Conservation (phyloP, 202 grass and related monocot species). For the Saccharum hybrid region DNA sequence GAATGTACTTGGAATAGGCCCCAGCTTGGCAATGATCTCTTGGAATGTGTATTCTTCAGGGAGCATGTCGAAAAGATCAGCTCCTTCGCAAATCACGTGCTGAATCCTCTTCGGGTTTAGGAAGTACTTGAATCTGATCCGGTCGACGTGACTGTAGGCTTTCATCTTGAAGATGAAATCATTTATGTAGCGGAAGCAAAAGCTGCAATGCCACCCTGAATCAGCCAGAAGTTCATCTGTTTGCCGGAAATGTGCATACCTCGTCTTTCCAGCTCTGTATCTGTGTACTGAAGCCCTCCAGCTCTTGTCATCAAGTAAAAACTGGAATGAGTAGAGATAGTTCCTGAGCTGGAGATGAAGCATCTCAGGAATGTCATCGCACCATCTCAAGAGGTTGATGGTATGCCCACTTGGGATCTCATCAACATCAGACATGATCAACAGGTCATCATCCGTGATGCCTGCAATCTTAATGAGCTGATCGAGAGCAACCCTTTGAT, state of each 20-base stretch:
- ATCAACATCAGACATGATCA: slow-evolving; percentile 96
- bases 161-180: slow-evolving; percentile 95
- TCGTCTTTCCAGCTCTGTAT: slow-evolving; percentile 71
- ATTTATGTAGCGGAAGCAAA: slow-evolving; percentile 74
- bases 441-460: slow-evolving; percentile 73
- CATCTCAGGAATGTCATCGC: slow-evolving; percentile 67
- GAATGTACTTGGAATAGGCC: slow-evolving; percentile 71
- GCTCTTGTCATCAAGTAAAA: slow-evolving; percentile 76
- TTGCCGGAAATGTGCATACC: slow-evolving; percentile 81
- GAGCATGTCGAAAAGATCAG: slow-evolving; percentile 91
- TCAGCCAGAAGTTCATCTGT: slow-evolving; percentile 82
- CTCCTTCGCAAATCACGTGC: slow-evolving; percentile 80
- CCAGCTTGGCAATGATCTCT: slow-evolving; percentile 89
- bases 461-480: slow-evolving; percentile 80
- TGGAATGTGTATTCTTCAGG: slow-evolving; percentile 94
- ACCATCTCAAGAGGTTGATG: slow-evolving; percentile 83
- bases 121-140: slow-evolving; percentile 80
- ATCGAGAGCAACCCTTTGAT: slow-evolving; percentile 83
- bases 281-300: slow-evolving; percentile 88
- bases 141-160: slow-evolving; percentile 83
- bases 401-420: slow-evolving; percentile 95
- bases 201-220: slow-evolving; percentile 96
- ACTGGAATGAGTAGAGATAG: slow-evolving; percentile 89
- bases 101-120: slow-evolving; percentile 72
- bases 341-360: slow-evolving; percentile 85